Conservation (phyloP, 2,329 filamentous ascomycete species). For the Cladosporium austrohemisphaericum region DNA sequence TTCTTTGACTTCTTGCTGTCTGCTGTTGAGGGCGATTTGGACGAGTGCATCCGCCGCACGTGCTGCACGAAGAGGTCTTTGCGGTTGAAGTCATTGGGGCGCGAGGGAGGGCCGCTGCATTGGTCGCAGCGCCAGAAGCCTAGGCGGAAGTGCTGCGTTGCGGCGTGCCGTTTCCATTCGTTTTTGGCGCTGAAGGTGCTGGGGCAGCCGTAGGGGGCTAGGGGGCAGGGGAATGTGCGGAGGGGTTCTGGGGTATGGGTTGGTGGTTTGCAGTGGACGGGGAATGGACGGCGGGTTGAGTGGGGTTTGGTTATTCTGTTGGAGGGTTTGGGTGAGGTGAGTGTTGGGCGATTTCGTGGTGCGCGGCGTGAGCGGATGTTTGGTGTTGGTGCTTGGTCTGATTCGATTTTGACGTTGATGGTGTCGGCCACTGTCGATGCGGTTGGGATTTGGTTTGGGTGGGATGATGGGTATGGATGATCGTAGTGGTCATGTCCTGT, state of each 20-base stretch:
- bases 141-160: constrained; percentile 72
- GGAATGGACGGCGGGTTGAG: not conserved
- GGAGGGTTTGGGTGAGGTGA: not conserved
- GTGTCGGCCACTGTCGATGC: not conserved
- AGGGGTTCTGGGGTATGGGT: not conserved
- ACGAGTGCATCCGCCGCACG: constrained; percentile 75
- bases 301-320: not conserved
- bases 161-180: constrained; percentile 90
- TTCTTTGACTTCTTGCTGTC: not conserved
- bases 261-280: not conserved
- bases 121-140: constrained; percentile 73
- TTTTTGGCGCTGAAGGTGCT: constrained; percentile 78
- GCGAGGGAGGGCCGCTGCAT: constrained; percentile 39
- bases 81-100: constrained; percentile 71
- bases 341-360: not conserved
- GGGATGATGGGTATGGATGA: not conserved
- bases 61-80: constrained; percentile 92
- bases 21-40: not conserved
- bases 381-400: not conserved
- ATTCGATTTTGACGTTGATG: not conserved
- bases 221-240: constrained; percentile 67
- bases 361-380: not conserved
- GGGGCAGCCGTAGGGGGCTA: constrained; percentile 70
- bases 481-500: not conserved
- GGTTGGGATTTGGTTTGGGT: not conserved